Evolutionary conservation across 768 basidiomycete species (phyloP).

Genomic region (Pholiota microspora): DNA sequence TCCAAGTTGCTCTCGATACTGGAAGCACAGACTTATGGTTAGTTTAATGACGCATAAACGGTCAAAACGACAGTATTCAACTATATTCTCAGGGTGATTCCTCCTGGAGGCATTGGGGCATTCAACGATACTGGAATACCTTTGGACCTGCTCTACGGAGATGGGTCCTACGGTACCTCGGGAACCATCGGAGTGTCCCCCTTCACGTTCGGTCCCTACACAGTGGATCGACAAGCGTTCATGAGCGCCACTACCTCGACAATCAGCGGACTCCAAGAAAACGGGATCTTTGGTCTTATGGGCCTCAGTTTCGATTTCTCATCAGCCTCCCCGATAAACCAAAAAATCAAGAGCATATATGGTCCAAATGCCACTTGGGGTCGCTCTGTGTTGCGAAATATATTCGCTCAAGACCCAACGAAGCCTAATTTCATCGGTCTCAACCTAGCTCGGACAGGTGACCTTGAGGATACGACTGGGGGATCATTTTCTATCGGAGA

Average conservation of each 20-base stretch:
- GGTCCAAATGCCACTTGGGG: slow-evolving; percentile 29
- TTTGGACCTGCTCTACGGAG: slow-evolving; percentile 29
- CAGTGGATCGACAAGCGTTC: slow-evolving; percentile 29
- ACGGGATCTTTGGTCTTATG: slow-evolving; percentile 32
- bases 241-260: slow-evolving; percentile 23
- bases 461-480: slow-evolving; percentile 37
- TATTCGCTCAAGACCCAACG: slow-evolving; percentile 33
- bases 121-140: slow-evolving; percentile 32
- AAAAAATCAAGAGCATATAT: slow-evolving; percentile 19
- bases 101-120: slow-evolving; percentile 28
- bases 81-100: slow-evolving; percentile 28
- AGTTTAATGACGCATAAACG: not conserved
- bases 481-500: slow-evolving; percentile 43
- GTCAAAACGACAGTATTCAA: not conserved
- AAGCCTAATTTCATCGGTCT: slow-evolving; percentile 40
- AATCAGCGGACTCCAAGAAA: slow-evolving; percentile 10
- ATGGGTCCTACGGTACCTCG: slow-evolving; percentile 31
- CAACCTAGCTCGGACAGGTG: slow-evolving; percentile 37
- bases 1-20: slow-evolving; percentile 34
- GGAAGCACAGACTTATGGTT: slow-evolving; percentile 39
- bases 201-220: slow-evolving; percentile 30
- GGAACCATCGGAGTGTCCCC: slow-evolving; percentile 32
- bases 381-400: slow-evolving; percentile 35
- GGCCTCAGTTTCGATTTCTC: slow-evolving; percentile 33
- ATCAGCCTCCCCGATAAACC: slow-evolving; percentile 28